Evolutionary conservation across 139 green algal species (phyloP), one percentile per base, ranked within the genome.

Genomic region (Coelastrella sp.): DNA sequence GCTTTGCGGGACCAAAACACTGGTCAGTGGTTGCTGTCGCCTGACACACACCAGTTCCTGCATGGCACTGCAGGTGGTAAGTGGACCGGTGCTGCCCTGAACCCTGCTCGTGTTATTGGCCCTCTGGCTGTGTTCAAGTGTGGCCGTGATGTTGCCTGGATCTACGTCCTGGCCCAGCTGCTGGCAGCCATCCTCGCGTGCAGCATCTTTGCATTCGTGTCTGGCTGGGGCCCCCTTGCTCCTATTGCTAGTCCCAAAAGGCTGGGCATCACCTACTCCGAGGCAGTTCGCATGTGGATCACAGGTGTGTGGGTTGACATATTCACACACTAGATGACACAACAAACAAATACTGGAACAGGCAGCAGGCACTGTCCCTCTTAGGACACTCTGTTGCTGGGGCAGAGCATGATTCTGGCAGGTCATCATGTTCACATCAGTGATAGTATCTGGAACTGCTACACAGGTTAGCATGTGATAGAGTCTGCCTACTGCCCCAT

Each of bases 21-120:
- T 49, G 35, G 35, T 49, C 35, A 49, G 35, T 49, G 63, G 1
- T 72, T 72, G 12, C 12, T 72, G 15, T 72, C 15, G 63, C 63
- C 63, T 72, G 63, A 17, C 63, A 72, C 63, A 72, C 63, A 22
- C 63, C 63, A 14, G 0, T 17, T 72, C 12, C 63, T 72, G 63
- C 63, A 14, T 72, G 63, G 63, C 63, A 72, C 63, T 81, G 14
- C 79, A 78, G 87, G 89, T 19, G 89, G 89, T 78, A 83, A 82
- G 49, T 92, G 35, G n/a, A 90, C 89, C 8, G 89, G 89, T 25
- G 89, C 89, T 58, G 84, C 84, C 6, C 89, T 92, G 10, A 92
- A 92, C 76, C 89, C 89, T 11, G 89, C 89, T 7, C 84, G 89
- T 56, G 89, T 92, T 6, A 24, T 92, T 19, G 89, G 89, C 12